Evolutionary conservation across 495 filamentous ascomycete genomes (phyloP).

Genomic region (Neurospora intermedia): DNA sequence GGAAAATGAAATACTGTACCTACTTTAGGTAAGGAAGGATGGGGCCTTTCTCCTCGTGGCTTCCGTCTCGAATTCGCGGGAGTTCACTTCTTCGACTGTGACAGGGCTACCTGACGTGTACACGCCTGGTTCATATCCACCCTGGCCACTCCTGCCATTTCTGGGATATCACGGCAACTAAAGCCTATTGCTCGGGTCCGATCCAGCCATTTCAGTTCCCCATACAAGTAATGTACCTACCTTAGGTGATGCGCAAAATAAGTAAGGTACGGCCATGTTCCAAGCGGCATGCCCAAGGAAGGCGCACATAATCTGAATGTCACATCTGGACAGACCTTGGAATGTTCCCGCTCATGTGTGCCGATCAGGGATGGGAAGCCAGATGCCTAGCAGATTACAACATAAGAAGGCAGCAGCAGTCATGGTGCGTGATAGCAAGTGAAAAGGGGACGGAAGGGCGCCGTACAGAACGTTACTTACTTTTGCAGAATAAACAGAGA

Average conservation of each 20-base stretch:
- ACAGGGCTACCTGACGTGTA: background rate
- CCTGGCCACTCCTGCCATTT: background rate
- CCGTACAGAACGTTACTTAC: background rate
- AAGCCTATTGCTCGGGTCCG: background rate
- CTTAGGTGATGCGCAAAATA: background rate
- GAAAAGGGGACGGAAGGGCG: background rate
- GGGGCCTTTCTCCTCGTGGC: background rate
- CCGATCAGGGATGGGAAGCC: background rate
- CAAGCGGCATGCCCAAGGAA: background rate
- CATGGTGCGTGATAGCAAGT: background rate
- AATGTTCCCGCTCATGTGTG: background rate
- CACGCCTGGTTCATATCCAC: background rate
- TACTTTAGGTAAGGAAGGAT: background rate
- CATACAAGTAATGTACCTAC: background rate
- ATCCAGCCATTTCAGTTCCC: background rate
- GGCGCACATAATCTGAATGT: background rate
- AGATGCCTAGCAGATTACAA: background rate
- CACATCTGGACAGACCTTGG: background rate
- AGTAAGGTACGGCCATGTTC: background rate
- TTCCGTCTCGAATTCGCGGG: background rate
- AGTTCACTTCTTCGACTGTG: background rate
- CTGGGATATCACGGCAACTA: background rate
- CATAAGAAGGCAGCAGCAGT: background rate
- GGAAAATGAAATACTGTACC: background rate
- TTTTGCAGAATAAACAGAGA: background rate